Conservation (phyloP, 305 asterid species). For the Fraxinus ornus region DNA sequence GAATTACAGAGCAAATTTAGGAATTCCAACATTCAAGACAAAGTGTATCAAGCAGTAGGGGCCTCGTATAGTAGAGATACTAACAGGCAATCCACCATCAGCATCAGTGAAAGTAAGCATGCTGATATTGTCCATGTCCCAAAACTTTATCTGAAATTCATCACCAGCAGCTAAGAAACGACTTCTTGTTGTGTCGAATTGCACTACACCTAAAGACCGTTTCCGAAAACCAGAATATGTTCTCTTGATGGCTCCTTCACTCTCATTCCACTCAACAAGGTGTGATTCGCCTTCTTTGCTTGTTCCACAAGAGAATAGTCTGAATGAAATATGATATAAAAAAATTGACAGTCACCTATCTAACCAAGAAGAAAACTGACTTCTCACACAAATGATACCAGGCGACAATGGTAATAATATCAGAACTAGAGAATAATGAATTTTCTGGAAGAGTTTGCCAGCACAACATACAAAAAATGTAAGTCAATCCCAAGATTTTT, state of each 20-base stretch:
- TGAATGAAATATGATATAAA: constrained; percentile 39
- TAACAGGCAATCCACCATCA: constrained; percentile 92
- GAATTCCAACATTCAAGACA: constrained; percentile 12
- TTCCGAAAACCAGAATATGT: constrained; percentile 80
- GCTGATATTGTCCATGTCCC: constrained; percentile 89
- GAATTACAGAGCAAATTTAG: constrained; percentile 14
- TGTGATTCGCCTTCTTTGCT: constrained; percentile 97
- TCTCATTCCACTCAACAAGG: constrained; percentile 96
- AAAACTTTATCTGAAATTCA: constrained; percentile 88
- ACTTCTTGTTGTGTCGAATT: constrained; percentile 85
- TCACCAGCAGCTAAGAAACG: constrained; percentile 95
- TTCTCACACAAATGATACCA: neutral
- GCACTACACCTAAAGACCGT: constrained; percentile 86
- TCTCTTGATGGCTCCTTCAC: constrained; percentile 94
- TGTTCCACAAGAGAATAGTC: constrained; percentile 92
- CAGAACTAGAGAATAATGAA: neutral
- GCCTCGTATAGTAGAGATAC: constrained; percentile 32
- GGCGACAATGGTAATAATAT: neutral
- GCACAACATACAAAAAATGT: neutral
- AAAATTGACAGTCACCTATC: constrained; percentile 1
- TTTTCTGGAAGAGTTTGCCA: neutral
- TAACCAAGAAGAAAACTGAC: neutral
- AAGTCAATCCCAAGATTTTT: neutral
- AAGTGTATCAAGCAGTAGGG: neutral
- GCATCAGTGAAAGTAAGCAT: constrained; percentile 67